A percentile compares a stretch with the other conserved stretches of the same genome.
These are phyloP conservation scores for Candida pseudoviswanathii DNA, from an alignment of 1,139 yeast genomes.

Conservation along the genomic window DNA sequence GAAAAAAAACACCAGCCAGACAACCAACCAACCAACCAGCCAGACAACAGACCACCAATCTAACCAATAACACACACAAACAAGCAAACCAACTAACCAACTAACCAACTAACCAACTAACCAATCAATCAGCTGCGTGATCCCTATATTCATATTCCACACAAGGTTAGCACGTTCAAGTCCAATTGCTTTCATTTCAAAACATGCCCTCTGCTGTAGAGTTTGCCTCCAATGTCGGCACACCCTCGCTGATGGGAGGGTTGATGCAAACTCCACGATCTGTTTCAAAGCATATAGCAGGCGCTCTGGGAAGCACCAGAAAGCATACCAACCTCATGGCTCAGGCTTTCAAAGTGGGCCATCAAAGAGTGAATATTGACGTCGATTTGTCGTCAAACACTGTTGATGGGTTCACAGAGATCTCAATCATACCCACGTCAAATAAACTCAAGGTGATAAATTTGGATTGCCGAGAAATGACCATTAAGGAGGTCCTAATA, in stretches of 20 bases:
- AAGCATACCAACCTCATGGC: conserved; percentile 27
- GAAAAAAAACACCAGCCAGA: not conserved
- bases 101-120: not conserved
- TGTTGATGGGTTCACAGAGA: conserved; percentile 77
- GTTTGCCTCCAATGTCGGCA: conserved; percentile 9
- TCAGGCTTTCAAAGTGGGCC: conserved; percentile 58
- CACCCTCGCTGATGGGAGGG: conserved; percentile 8
- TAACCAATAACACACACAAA: too few species aligned
- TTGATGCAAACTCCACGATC: conserved; percentile 11
- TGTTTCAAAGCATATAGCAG: not conserved
- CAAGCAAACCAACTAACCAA: not conserved
- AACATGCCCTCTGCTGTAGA: conserved; percentile 7
- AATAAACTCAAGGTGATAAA: conserved; percentile 58
- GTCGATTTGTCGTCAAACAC: conserved; percentile 58
- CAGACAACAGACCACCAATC: not conserved
- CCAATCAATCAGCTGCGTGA: not conserved
- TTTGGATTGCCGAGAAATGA: conserved; percentile 81
- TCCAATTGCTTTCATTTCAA: not conserved
- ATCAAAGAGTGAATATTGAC: conserved; percentile 69
- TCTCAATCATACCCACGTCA: conserved; percentile 74
- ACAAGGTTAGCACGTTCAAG: not conserved
- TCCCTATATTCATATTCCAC: not conserved
- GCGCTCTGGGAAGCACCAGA: not conserved
- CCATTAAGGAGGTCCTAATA: conserved; percentile 61
- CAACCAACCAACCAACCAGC: not conserved